Evolutionary conservation across 352 stramenopile species (phyloP).

Genomic region (Aphanomyces invadans): DNA sequence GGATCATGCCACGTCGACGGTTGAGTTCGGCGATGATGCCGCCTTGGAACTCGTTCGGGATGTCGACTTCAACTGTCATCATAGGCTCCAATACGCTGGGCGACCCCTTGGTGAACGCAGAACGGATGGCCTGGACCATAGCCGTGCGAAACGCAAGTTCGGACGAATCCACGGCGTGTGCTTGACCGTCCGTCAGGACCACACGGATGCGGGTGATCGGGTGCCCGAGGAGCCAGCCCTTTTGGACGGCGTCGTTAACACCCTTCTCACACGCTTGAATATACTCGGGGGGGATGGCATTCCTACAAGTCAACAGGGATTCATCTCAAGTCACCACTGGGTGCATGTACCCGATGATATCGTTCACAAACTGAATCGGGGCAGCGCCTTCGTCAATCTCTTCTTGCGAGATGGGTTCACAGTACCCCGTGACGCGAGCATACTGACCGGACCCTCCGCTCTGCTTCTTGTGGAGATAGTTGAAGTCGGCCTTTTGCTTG

Average conservation of each 20-base stretch:
- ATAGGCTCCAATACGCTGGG: slow-evolving; percentile 94
- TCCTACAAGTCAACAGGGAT: slow-evolving; percentile 32
- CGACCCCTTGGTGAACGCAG: slow-evolving; percentile 89
- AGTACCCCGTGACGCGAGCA: slow-evolving; percentile 94
- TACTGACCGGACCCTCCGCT: slow-evolving; percentile 97
- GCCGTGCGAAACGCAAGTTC: slow-evolving; percentile 97
- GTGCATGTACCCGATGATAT: slow-evolving; percentile 90
- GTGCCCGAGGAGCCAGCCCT: slow-evolving; percentile 94
- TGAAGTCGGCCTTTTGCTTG: slow-evolving; percentile 88
- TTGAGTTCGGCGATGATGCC: slow-evolving; percentile 92
- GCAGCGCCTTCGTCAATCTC: slow-evolving; percentile 62
- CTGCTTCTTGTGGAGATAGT: slow-evolving; percentile 99
- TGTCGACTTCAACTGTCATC: slow-evolving; percentile 93
- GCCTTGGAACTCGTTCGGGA: slow-evolving; percentile 95
- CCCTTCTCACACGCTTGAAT: slow-evolving; percentile 97
- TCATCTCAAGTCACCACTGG: too few relatives aligned
- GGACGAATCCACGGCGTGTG: slow-evolving; percentile 97
- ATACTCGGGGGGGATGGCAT: slow-evolving; percentile 98
- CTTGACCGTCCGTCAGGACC: slow-evolving; percentile 86
- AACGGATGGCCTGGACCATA: slow-evolving; percentile 92
- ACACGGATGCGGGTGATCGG: slow-evolving; percentile 87
- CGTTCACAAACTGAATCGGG: slow-evolving; percentile 94
- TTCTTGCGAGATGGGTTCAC: slow-evolving; percentile 90
- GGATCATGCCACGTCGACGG: slow-evolving; percentile 91
- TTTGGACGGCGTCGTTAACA: slow-evolving; percentile 90